A percentile compares a stretch with the other conserved stretches of the same genome.
These are phyloP conservation scores for Pulicaria dysenterica DNA, from an alignment of 129 eudicot genomes.

Conservation along the genomic window DNA sequence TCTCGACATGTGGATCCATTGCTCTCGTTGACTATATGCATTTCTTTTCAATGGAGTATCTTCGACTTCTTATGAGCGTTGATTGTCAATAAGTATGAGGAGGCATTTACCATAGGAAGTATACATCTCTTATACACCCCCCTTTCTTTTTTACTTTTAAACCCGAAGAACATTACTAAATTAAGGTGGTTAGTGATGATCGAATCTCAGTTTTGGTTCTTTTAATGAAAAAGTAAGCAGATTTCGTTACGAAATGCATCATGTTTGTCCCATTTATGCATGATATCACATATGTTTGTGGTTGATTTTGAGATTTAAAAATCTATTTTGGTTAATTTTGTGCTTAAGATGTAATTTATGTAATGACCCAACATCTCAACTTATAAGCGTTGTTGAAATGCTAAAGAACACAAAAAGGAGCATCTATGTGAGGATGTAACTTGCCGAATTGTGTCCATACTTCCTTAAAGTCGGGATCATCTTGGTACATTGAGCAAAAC, in stretches of 20 bases:
- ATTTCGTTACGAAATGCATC: too few species aligned
- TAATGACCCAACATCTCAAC: too few species aligned
- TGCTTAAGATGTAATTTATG: too few species aligned
- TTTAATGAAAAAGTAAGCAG: conserved; percentile 1
- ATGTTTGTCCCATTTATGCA: conserved; percentile 3
- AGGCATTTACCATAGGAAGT: conserved; percentile 27
- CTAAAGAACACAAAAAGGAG: too few species aligned
- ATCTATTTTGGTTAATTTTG: too few species aligned
- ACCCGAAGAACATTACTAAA: conserved; percentile 9
- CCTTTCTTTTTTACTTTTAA: neutral
- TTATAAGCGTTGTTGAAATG: too few species aligned
- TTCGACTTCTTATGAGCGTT: neutral
- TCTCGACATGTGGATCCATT: neutral
- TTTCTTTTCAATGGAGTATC: neutral
- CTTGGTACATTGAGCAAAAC: too few species aligned
- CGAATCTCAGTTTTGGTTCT: conserved; percentile 27
- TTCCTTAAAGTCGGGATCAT: too few species aligned
- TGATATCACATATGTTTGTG: neutral
- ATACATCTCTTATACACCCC: conserved; percentile 19
- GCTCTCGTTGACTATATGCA: neutral
- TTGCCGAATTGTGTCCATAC: too few species aligned
- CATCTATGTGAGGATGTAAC: too few species aligned
- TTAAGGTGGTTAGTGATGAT: conserved; percentile 26
- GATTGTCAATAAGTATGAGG: conserved; percentile 31
- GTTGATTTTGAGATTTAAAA: neutral